A percentile compares a stretch with the other conserved stretches of the same genome.
Evolutionary conservation across 495 filamentous ascomycete species (phyloP).

Genomic region (Lindgomyces ingoldianus): DNA sequence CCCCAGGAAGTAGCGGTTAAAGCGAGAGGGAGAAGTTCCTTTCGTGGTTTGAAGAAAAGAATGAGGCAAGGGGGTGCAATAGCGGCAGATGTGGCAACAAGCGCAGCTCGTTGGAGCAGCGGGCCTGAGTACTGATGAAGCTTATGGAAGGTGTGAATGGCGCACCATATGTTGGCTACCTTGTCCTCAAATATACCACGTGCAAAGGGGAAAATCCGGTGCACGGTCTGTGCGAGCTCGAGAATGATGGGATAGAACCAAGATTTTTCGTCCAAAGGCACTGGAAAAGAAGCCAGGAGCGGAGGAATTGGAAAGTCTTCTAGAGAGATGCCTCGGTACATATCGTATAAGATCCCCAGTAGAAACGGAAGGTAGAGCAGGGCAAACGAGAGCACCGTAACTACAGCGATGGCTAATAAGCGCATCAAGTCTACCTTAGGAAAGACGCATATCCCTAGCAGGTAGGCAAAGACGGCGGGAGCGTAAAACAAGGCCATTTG

Average conservation of each 20-base stretch:
- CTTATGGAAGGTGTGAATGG: constrained; percentile 84
- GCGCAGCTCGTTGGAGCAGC: constrained; percentile 73
- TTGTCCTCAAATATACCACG: constrained; percentile 97
- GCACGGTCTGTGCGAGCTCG: constrained; percentile 76
- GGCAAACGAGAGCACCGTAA: constrained; percentile 72
- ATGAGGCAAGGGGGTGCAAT: constrained; percentile 77
- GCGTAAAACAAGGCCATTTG: constrained; percentile 99
- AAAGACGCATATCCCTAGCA: constrained; percentile 80
- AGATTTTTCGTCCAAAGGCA: constrained; percentile 61
- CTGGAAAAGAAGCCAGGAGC: constrained; percentile 57
- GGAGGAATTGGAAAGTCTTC: constrained; percentile 53
- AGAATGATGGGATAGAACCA: constrained; percentile 70
- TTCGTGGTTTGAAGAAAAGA: constrained; percentile 75
- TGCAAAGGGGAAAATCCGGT: constrained; percentile 92
- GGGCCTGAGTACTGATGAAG: constrained; percentile 60
- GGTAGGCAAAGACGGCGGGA: constrained; percentile 85
- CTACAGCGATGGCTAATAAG: constrained; percentile 70
- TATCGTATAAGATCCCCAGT: constrained; percentile 62
- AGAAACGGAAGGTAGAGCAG: constrained; percentile 74
- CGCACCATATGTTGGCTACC: constrained; percentile 97
- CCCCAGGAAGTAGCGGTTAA: constrained; percentile 86
- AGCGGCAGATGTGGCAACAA: constrained; percentile 70
- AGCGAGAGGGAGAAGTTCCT: constrained; percentile 73
- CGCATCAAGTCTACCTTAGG: constrained; percentile 69
- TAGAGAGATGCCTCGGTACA: constrained; percentile 53